Base-by-base conservation (phyloP, 257 asterid genomes). In the Scutellaria minor region DNA sequence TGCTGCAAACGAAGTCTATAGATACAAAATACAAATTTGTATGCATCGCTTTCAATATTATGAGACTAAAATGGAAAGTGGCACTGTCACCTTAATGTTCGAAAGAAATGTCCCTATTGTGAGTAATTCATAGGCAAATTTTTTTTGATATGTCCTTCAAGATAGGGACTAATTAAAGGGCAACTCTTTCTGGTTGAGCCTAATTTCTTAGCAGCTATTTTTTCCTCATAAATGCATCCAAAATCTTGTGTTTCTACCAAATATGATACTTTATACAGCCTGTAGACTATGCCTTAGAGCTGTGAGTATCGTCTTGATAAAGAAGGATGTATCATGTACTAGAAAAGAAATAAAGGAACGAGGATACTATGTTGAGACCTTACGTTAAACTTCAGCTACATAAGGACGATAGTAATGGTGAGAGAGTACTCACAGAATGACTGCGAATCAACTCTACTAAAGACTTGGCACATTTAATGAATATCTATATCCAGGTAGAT, bases 131-230 rank as follows among this genome's bases (percentile, higher is more conserved):
- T 6, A 48, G n/a, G 76, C 53, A 3, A 60, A n/a, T n/a, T n/a
- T n/a, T n/a, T n/a, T n/a, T n/a, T n/a, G n/a, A n/a, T n/a, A n/a
- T n/a, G n/a, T n/a, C 73, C 59, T 61, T 67, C 70, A 75, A 56
- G 42, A 55, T 41, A 62, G 70, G 42, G 41, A 41, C 65, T 60
- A 66, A 71, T 60, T 78, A 46, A 71, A 78, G 63, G 35, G 64
- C 70, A 31, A 12, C 57, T n/a, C 66, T 74, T 78, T 53, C 56
- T 78, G 72, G 74, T 63, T 71, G 80, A 59, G 68, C 80, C 74
- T 70, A 73, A 69, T 51, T 68, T 35, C 37, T 24, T 58, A 7
- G 63, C 58, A 2, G 72, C 68, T 62, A 52, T 7, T 63, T 72
- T 60, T 2, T 46, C 50, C 44, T 50, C 59, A 66, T 69, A 59